Base-by-base conservation (phyloP, 345 rosid genomes). In the Viola odorata region DNA sequence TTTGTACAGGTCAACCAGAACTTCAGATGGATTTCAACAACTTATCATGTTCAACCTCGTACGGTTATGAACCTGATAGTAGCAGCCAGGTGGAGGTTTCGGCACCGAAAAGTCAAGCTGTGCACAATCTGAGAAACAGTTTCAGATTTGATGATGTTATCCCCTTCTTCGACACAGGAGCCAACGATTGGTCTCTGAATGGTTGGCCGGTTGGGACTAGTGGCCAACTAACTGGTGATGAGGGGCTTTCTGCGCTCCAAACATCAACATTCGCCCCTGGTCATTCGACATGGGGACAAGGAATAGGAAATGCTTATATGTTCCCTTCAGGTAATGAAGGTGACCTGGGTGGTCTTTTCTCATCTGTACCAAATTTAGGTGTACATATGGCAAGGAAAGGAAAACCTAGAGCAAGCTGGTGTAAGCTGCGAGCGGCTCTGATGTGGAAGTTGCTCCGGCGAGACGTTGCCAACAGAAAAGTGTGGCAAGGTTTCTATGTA, bases 391-490 rank as follows among this genome's bases (percentile, higher is more conserved):
- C 51, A 9, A 68, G 64, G 44, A 62, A 61, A 8, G 63, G 75
- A 48, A 69, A 70, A 40, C 78, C 82, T 0, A 84, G 67, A 69
- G 88, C 72, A 7, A 66, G 83, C 14, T 87, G 98, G 98, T 78
- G 85, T 63, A 85, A 84, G 81, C 66, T 89, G 17, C 70, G 88
- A 54, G 91, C 96, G 14, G 91, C 82, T 4, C 41, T 87, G 12
- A 80, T 68, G 47, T 53, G 68, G 66, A 39, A 66, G 13, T 77
- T 76, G 5, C 56, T 83, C 2, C 45, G 71, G 73, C 67, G 74
- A 42, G 54, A 58, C 12, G 50, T 72, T 50, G 80, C 66, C 45
- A 64, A 75, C 4, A 72, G 7, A 66, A 79, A 63, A 65, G 58
- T 45, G 49, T 57, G 60, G 64, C 80, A 17, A 53, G 64, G 69